Evolutionary conservation across 352 stramenopile genomes (phyloP).

Genomic region (Phytopythium litorale): DNA sequence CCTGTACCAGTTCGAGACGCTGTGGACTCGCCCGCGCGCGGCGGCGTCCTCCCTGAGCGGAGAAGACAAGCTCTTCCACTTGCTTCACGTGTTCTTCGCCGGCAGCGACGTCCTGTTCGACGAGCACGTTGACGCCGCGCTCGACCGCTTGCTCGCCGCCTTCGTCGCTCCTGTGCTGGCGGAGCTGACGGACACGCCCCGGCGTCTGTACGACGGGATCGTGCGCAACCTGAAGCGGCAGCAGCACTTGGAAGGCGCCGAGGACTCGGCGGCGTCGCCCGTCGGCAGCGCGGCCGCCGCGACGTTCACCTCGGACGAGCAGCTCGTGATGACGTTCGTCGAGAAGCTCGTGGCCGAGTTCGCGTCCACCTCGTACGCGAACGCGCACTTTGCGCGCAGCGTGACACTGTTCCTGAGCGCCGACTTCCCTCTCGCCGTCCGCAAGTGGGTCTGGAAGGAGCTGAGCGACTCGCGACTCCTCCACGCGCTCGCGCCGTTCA

Average conservation of each 20-base stretch:
- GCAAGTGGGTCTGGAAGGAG: conserved; percentile 73
- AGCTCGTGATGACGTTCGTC: conserved; percentile 59
- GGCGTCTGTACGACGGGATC: conserved; percentile 39
- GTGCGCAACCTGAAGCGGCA: conserved; percentile 46
- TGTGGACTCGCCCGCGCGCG: neutral
- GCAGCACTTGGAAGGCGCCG: conserved; percentile 34
- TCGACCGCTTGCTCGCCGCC: conserved; percentile 42
- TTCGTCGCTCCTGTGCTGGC: conserved; percentile 35
- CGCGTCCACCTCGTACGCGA: conserved; percentile 59
- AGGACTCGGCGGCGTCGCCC: conserved; percentile 5
- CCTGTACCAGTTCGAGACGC: conserved; percentile 50
- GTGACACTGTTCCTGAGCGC: conserved; percentile 53
- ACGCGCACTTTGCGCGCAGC: conserved; percentile 59
- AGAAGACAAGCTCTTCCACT: conserved; percentile 75
- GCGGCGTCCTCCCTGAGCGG: conserved; percentile 14
- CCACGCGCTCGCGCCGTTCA: conserved; percentile 43
- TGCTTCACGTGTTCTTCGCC: conserved; percentile 71
- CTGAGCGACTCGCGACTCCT: conserved; percentile 46
- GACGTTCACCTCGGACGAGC: conserved; percentile 42
- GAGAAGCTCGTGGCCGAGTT: conserved; percentile 70
- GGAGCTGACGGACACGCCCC: neutral
- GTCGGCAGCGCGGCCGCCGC: neutral
- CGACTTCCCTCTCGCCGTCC: conserved; percentile 53
- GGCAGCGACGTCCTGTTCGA: conserved; percentile 71
- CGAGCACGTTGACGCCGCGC: conserved; percentile 47